These are phyloP conservation scores for Trichoderma harzianum DNA, from an alignment of 2,329 filamentous ascomycete genomes.

Conservation along the genomic window DNA sequence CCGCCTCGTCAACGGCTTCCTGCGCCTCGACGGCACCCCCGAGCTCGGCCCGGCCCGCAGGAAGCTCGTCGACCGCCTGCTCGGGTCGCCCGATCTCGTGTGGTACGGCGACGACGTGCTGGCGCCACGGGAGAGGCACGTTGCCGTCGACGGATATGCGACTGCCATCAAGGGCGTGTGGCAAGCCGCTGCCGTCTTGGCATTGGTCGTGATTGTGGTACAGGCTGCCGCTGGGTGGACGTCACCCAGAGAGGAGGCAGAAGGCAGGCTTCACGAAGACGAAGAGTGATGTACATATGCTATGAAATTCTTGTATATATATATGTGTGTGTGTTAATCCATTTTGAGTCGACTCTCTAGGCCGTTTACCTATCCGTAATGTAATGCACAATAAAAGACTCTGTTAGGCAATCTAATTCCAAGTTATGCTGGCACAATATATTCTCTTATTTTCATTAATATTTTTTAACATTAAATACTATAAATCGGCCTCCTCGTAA, in stretches of 20 bases:
- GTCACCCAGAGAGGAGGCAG: constrained; percentile 34
- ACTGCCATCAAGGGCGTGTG: constrained; percentile 45
- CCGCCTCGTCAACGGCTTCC: constrained; percentile 57
- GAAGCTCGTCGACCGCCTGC: constrained; percentile 44
- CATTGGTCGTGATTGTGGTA: constrained; percentile 42
- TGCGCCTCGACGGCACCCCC: constrained; percentile 39
- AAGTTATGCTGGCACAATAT: neutral
- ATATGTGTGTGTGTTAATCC: neutral
- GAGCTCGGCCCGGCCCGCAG: constrained; percentile 33
- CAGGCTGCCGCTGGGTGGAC: constrained; percentile 53
- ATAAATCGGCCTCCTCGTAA: neutral
- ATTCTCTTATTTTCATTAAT: neutral
- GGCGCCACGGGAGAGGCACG: constrained; percentile 37
- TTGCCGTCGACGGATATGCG: constrained; percentile 49
- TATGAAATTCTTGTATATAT: neutral
- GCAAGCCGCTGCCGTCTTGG: constrained; percentile 43
- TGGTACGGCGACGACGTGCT: constrained; percentile 40
- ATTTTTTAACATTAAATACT: neutral
- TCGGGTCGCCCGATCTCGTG: constrained; percentile 51
- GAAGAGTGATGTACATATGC: neutral
- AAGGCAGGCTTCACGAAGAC: constrained; percentile 30
- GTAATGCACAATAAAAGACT: neutral
- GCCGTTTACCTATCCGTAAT: neutral
- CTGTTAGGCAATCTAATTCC: neutral
- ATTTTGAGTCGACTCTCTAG: neutral